Evolutionary conservation across 2,329 filamentous ascomycete genomes (phyloP).

Genomic region (Sodiomyces alkalinus): DNA sequence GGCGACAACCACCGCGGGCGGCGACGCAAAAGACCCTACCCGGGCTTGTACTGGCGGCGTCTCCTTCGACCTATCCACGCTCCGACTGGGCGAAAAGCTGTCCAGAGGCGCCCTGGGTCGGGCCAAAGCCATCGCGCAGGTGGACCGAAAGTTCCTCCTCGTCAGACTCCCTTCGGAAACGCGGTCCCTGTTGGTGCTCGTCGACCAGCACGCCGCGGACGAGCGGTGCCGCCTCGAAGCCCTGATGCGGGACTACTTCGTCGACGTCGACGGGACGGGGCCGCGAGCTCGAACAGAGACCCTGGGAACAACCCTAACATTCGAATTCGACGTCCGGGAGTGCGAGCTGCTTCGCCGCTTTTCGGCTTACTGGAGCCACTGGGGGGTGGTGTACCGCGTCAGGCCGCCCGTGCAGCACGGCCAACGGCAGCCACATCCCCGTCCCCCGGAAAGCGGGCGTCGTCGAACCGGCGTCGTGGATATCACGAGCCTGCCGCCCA

Average conservation of each 20-base stretch:
- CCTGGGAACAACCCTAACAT: slow-evolving; percentile 40
- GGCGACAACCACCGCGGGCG: not conserved
- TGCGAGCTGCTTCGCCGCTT: slow-evolving; percentile 37
- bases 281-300: slow-evolving; percentile 16
- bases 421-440: no score
- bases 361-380: slow-evolving; percentile 44
- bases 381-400: slow-evolving; percentile 59
- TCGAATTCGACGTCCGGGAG: slow-evolving; percentile 51
- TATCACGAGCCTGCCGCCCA: slow-evolving; percentile 48
- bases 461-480: slow-evolving; percentile 16
- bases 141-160: slow-evolving; percentile 83
- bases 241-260: slow-evolving; percentile 44
- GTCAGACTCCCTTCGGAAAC: slow-evolving; percentile 23
- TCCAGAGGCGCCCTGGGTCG: slow-evolving; percentile 43
- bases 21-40: slow-evolving; percentile 9
- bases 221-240: slow-evolving; percentile 70
- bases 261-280: slow-evolving; percentile 1
- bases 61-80: slow-evolving; percentile 1
- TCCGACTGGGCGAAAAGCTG: slow-evolving; percentile 27
- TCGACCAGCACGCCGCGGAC: slow-evolving; percentile 93
- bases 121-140: slow-evolving; percentile 61
- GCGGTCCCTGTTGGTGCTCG: slow-evolving; percentile 47
- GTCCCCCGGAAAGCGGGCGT: no score
- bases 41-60: not conserved
- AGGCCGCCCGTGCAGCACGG: not conserved